Conservation (phyloP, 179 eudicot species). For the Gypsophila paniculata region DNA sequence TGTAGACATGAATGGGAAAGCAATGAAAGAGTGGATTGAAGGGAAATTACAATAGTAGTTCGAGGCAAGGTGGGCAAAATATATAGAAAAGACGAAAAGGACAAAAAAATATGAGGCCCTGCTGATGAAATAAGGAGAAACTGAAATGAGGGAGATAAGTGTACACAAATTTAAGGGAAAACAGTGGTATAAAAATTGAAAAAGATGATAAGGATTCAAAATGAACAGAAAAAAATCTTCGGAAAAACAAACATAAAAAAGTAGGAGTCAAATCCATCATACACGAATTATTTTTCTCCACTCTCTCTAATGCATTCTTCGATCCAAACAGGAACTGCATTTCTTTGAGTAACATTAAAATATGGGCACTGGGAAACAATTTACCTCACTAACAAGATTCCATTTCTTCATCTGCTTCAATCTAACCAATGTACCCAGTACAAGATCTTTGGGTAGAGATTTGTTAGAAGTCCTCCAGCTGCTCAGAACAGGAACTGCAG, state of each 20-base stretch:
- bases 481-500: conserved; percentile 67
- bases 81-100: too few relatives aligned
- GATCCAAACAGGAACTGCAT: background rate
- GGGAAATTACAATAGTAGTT: too few relatives aligned
- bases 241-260: background rate
- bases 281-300: background rate
- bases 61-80: too few relatives aligned
- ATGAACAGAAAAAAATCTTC: background rate
- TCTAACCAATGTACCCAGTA: conserved; percentile 78
- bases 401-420: conserved; percentile 93
- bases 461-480: conserved; percentile 50
- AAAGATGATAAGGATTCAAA: background rate
- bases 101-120: too few relatives aligned
- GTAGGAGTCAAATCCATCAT: background rate
- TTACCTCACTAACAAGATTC: conserved; percentile 88
- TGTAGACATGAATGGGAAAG: too few relatives aligned
- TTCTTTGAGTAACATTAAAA: background rate
- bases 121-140: too few relatives aligned
- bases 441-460: conserved; percentile 70
- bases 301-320: background rate
- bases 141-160: too few relatives aligned
- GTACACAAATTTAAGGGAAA: too few relatives aligned
- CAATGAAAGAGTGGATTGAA: too few relatives aligned
- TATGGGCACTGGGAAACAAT: background rate
- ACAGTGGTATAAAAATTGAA: background rate